Evolutionary conservation across 768 basidiomycete genomes (phyloP), one percentile per base, ranked within the genome.

Genomic region (Lactarius psammicola): DNA sequence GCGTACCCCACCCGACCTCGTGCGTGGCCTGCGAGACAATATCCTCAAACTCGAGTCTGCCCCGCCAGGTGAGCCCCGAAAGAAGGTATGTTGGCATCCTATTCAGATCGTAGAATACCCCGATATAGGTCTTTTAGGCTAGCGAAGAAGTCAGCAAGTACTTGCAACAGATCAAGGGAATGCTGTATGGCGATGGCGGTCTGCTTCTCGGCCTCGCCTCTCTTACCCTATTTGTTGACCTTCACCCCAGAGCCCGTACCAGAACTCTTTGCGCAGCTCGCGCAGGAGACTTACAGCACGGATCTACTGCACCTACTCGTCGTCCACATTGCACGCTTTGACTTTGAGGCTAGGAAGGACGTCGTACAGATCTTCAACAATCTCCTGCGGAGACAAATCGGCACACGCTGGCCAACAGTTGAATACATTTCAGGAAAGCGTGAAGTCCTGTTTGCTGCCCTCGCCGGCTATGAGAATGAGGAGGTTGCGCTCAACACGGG

Each of bases 401-500:
- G 97, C 46, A 82, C 89, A 4, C 86, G 96, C 53, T 90, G 87
- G 79, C 97, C 97, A n/a, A 98, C 97, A 0, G 95, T 98, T 56
- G 97, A 99, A 70, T 95, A 97, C 72, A 85, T 98, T 18, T 83
- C 82, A 9, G 84, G 85, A 42, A 90, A 91, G 72, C 87, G 84
- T 10, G 89, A 90, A 36, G 82, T 90, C 38, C 77, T 91, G 56
- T 97, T 97, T 73, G 87, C 92, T 2, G 85, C 94, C 9, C 82
- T 98, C 56, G 89, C 87, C 62, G 95, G 95, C 8, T 99, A 99
- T 74, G 88, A 89, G 78, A 95, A 97, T 72, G 93, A 98, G 75
- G 96, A 98, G 67, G 83, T 98, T 62, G 95, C 95, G 10, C 83
- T 99, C 65, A 99, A 99, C 72, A 98, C 96, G 0, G 96, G 97